These are phyloP conservation scores for Rhizopus sp. DNA, from an alignment of 371 early-diverging fungal genomes.

Conservation along the genomic window DNA sequence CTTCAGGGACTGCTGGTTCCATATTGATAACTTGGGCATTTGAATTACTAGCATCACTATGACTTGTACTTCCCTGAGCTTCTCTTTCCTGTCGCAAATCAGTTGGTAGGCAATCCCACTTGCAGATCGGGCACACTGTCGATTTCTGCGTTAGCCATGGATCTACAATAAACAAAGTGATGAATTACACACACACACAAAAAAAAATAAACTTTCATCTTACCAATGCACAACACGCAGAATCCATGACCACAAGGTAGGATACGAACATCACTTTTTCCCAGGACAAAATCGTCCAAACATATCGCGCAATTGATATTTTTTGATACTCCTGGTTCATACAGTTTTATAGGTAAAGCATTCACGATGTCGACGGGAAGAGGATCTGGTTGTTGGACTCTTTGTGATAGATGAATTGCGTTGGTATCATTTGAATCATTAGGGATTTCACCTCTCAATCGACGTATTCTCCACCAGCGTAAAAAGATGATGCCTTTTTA, in stretches of 20 bases:
- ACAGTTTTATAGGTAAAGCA: slow-evolving; percentile 21
- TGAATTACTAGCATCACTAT: background rate
- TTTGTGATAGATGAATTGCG: slow-evolving; percentile 21
- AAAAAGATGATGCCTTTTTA: slow-evolving; percentile 34
- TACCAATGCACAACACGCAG: slow-evolving; percentile 41
- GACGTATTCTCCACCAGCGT: slow-evolving; percentile 47
- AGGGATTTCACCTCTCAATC: slow-evolving; percentile 20
- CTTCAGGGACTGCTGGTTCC: background rate
- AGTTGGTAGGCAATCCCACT: slow-evolving; percentile 39
- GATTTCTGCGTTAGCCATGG: slow-evolving; percentile 43
- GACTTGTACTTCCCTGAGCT: background rate
- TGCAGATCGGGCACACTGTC: slow-evolving; percentile 40
- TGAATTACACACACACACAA: background rate
- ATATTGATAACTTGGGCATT: slow-evolving; percentile 1
- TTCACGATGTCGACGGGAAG: slow-evolving; percentile 45
- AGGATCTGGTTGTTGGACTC: slow-evolving; percentile 29
- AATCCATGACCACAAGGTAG: slow-evolving; percentile 41
- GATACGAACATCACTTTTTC: slow-evolving; percentile 26
- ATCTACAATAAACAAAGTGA: slow-evolving; percentile 16
- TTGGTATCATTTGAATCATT: slow-evolving; percentile 8
- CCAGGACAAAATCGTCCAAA: slow-evolving; percentile 31
- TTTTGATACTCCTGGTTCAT: slow-evolving; percentile 20
- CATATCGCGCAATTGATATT: slow-evolving; percentile 38
- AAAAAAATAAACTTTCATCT: background rate
- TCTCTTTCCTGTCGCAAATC: slow-evolving; percentile 26